These are phyloP conservation scores for Gypsophila paniculata DNA, from an alignment of 179 eudicot species.

Conservation along the genomic window DNA sequence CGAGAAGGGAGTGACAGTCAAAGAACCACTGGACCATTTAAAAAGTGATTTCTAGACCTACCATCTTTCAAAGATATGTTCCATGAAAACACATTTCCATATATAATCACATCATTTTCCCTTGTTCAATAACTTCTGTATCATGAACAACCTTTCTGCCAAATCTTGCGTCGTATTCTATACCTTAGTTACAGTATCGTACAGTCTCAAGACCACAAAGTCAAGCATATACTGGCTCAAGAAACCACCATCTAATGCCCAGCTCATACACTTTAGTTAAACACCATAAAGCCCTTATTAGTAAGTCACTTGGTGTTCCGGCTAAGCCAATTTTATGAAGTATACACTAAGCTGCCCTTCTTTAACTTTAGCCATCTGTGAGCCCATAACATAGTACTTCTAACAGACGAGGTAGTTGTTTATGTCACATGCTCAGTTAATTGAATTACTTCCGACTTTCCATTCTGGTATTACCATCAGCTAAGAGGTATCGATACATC, in stretches of 20 bases:
- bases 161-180: not conserved
- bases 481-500: constrained; percentile 3
- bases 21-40: not conserved
- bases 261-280: not conserved
- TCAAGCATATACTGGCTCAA: not conserved
- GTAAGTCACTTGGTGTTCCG: not conserved
- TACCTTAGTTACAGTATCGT: not conserved
- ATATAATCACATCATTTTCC: constrained; percentile 13
- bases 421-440: not conserved
- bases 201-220: not conserved
- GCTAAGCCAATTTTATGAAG: not conserved
- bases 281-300: not conserved
- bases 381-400: not conserved
- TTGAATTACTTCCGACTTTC: constrained; percentile 3
- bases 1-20: too few relatives aligned
- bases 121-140: too few relatives aligned
- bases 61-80: not conserved
- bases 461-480: constrained; percentile 3
- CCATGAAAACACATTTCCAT: not conserved
- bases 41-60: not conserved
- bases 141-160: too few relatives aligned
- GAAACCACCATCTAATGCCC: not conserved
- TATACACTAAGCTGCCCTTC: not conserved
- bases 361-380: not conserved
- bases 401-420: not conserved